Percentiles rank a stretch among this genome's conserved stretches.
phyloP scores from a whole-genome alignment of 345 rosid species.

The Populus davidiana region DNA sequence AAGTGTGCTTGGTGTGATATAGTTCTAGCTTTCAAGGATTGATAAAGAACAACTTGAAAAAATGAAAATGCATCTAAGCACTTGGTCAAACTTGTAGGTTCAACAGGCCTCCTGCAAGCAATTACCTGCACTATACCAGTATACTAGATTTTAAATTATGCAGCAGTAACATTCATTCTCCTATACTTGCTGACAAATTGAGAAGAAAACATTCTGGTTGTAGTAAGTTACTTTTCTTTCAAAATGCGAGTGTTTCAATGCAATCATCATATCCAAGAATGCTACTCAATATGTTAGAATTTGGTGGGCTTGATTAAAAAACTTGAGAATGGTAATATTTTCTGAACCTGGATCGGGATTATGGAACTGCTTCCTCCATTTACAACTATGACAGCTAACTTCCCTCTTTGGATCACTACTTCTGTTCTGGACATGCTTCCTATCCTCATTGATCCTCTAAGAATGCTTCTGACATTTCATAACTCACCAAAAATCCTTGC shows the following conservation, averaged over 20 bases:
- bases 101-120: neutral
- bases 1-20: neutral
- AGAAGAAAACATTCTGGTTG: neutral
- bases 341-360: neutral
- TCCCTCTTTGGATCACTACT: neutral
- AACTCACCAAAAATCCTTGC: constrained; percentile 40
- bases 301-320: neutral
- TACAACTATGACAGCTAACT: neutral
- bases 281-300: neutral
- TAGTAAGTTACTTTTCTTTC: too few relatives aligned
- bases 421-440: neutral
- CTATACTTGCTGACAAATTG: neutral
- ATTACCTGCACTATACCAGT: neutral
- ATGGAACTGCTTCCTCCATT: neutral
- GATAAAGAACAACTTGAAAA: neutral
- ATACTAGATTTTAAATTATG: neutral
- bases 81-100: neutral
- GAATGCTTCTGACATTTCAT: neutral
- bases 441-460: neutral
- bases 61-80: neutral
- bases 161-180: neutral
- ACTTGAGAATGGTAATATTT: neutral
- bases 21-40: neutral
- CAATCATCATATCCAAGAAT: neutral
- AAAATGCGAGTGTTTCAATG: too few relatives aligned